Percentiles rank a stretch among this genome's conserved stretches.
Evolutionary conservation across 2,329 filamentous ascomycete genomes (phyloP).

Genomic region (Herpotrichia juniperi): DNA sequence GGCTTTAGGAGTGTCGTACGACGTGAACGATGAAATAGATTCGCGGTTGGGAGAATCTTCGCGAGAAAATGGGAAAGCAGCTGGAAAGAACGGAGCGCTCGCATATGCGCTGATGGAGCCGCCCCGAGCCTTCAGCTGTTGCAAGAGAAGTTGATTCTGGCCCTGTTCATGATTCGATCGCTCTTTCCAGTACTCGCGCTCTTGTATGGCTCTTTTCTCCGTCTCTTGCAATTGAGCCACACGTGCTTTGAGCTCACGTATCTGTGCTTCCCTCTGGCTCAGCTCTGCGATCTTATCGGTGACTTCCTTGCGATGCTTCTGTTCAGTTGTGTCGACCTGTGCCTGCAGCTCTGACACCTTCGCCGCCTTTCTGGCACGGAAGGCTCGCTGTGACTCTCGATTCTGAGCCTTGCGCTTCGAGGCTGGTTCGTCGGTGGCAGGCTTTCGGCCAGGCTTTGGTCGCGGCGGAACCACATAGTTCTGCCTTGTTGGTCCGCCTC

Average conservation of each 20-base stretch:
- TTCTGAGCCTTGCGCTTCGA: constrained; percentile 97
- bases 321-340: constrained; percentile 41
- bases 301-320: constrained; percentile 21
- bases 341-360: constrained; percentile 72
- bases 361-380: constrained; percentile 84
- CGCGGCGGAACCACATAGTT: constrained; percentile 49
- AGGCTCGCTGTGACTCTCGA: constrained; percentile 86
- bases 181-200: constrained; percentile 24
- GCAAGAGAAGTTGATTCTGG: background rate
- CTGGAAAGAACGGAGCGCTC: background rate
- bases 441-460: constrained; percentile 81
- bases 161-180: constrained; percentile 1
- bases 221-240: constrained; percentile 16
- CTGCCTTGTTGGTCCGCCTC: constrained; percentile 47
- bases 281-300: constrained; percentile 21
- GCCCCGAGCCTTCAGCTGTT: constrained; percentile 7
- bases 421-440: constrained; percentile 87
- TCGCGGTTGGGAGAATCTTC: constrained; percentile 19
- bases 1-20: constrained; percentile 18
- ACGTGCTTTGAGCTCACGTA: constrained; percentile 11
- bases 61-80: constrained; percentile 11
- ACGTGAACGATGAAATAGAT: constrained; percentile 18
- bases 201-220: constrained; percentile 14
- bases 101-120: background rate
- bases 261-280: constrained; percentile 3